Evolutionary conservation across 2,329 filamentous ascomycete genomes (phyloP), one percentile per base, ranked within the genome.

Genomic region (Amylocarpus encephaloides): DNA sequence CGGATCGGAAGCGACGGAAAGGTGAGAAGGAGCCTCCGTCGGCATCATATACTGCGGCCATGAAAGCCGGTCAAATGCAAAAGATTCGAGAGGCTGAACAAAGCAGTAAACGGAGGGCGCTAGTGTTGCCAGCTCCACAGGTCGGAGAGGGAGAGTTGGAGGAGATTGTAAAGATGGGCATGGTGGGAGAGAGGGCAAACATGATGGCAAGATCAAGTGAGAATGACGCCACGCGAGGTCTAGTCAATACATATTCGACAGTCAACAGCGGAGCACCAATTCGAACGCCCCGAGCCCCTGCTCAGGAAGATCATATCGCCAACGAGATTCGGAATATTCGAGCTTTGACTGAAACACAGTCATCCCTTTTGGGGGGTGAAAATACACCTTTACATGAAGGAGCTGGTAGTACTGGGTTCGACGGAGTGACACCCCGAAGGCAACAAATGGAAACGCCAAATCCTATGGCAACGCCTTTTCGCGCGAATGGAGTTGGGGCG

Each of bases 81-180:
- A 93, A 87, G 67, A 87, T 98, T 50, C 82, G 93, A 26, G 93
- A 98, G 71, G 93, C 93, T 1, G 93, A 98, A 68, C 92, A 95
- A 69, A 94, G 88, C 71, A 96, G 89, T 74, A 97, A 95, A 71
- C 82, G 93, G 51, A 81, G 89, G 51, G 73, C 85, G 6, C 75
- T 98, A n/a, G 82, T 85, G 41, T 73, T 98, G 22, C 93, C 93
- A 7, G 75, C 87, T 19, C 93, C 93, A 7, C 93, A 98, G 70
- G 89, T 98, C 61, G 85, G 88, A 67, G 93, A 98, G 64, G 79
- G 82, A 39, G 93, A 98, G 70, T 75, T 98, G 52, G 93, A 98
- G 65, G 91, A 96, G 59, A 97, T 98, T 63, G 89, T 98, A 57
- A 98, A 98, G 74, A 95, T 97, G 90, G 92, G 93, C 40, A 87